Conservation (phyloP, 139 green algal genomes). For the Coelastrella sp. region DNA sequence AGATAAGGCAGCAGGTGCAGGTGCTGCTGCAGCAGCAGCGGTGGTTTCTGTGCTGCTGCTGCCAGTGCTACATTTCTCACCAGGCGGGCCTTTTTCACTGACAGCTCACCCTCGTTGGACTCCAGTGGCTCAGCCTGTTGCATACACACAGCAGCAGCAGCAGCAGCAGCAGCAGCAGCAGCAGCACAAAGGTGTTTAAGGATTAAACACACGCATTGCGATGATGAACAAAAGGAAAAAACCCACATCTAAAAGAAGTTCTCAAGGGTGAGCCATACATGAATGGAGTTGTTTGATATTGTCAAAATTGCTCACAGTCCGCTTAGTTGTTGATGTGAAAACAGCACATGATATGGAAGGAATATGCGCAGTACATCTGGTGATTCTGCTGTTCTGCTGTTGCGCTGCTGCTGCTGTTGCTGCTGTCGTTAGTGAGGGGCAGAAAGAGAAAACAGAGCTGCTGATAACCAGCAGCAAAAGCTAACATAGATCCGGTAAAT, state of each 20-base stretch:
- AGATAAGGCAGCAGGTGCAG: conserved; percentile 32
- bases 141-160: background rate
- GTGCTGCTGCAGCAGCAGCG: background rate
- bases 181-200: too few species aligned
- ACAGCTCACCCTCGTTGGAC: conserved; percentile 47
- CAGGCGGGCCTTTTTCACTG: conserved; percentile 27
- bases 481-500: background rate
- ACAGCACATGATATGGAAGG: too few species aligned
- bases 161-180: conserved; percentile 20
- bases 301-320: too few species aligned
- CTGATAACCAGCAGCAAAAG: background rate
- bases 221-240: too few species aligned
- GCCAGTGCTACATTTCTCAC: conserved; percentile 37
- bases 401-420: background rate
- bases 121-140: background rate
- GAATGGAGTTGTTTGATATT: too few species aligned
- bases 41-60: background rate
- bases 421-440: too few species aligned
- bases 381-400: too few species aligned
- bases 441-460: background rate
- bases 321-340: too few species aligned
- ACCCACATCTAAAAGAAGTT: too few species aligned
- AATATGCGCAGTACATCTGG: too few species aligned
- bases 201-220: too few species aligned
- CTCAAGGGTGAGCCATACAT: too few species aligned